Percentiles rank a stretch among this genome's conserved stretches.
Evolutionary conservation across 352 stramenopile genomes (phyloP).

Genomic region (Peronospora farinosa): DNA sequence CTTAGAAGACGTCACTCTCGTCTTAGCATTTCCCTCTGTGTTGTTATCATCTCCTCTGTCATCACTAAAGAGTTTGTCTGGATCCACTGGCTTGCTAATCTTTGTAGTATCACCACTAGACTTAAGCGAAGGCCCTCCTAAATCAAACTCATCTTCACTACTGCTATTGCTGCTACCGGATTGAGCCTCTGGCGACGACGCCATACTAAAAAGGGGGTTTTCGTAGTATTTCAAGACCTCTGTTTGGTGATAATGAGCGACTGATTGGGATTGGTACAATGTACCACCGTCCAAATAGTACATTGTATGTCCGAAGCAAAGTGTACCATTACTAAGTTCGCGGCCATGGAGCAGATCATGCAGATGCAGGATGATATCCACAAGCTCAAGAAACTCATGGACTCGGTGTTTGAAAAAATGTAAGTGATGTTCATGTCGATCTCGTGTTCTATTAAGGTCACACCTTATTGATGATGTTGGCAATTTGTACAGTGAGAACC

Average conservation of each 20-base stretch:
- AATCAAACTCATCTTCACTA: conserved; percentile 76
- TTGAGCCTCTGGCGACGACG: conserved; percentile 52
- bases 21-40: conserved; percentile 19
- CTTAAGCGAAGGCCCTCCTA: conserved; percentile 34
- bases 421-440: conserved; percentile 17
- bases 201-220: conserved; percentile 14
- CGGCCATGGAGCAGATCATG: conserved; percentile 81
- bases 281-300: background rate
- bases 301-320: background rate
- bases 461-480: background rate
- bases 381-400: conserved; percentile 90
- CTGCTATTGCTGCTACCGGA: conserved; percentile 63
- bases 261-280: background rate
- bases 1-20: conserved; percentile 18
- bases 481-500: conserved; percentile 36
- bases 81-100: conserved; percentile 22
- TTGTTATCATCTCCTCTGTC: conserved; percentile 40
- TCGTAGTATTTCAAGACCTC: background rate
- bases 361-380: conserved; percentile 89
- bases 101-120: conserved; percentile 2
- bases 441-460: background rate
- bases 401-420: conserved; percentile 84
- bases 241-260: background rate
- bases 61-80: conserved; percentile 64
- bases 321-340: background rate